Percentiles rank a stretch among this genome's conserved stretches.
Evolutionary conservation across 805 yeast species (phyloP).

Genomic region (Pichia gijzeniarum): DNA sequence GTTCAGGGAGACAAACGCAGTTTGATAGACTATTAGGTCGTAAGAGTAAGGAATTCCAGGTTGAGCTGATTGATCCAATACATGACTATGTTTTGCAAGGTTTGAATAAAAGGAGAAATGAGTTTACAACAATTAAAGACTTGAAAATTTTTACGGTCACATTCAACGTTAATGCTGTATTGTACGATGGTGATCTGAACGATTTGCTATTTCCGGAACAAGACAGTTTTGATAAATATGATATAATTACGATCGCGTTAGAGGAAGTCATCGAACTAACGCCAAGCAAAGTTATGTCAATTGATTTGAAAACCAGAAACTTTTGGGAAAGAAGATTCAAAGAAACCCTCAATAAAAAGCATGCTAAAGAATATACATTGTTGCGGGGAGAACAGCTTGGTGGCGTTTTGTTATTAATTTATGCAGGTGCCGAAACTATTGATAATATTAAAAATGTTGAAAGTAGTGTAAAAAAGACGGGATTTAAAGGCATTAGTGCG

Average conservation of each 20-base stretch:
- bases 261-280: conserved; percentile 86
- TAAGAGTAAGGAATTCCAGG: conserved; percentile 37
- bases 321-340: conserved; percentile 64
- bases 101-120: conserved; percentile 33
- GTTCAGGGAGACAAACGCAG: conserved; percentile 23
- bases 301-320: conserved; percentile 55
- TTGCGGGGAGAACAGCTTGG: conserved; percentile 80
- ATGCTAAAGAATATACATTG: conserved; percentile 35
- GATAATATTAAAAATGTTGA: conserved; percentile 54
- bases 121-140: conserved; percentile 36
- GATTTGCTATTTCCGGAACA: conserved; percentile 42
- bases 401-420: conserved; percentile 70
- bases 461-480: conserved; percentile 80
- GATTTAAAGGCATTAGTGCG: conserved; percentile 85
- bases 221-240: conserved; percentile 40
- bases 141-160: conserved; percentile 43
- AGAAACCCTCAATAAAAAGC: conserved; percentile 34
- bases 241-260: conserved; percentile 74
- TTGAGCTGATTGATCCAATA: conserved; percentile 44
- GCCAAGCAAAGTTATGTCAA: conserved; percentile 75
- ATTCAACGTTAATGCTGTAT: conserved; percentile 49
- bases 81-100: conserved; percentile 45
- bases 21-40: conserved; percentile 44
- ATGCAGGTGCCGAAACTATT: conserved; percentile 48
- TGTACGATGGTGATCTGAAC: conserved; percentile 35